Base-by-base conservation (phyloP, 805 yeast genomes). In the Middelhovenomyces tepae region DNA sequence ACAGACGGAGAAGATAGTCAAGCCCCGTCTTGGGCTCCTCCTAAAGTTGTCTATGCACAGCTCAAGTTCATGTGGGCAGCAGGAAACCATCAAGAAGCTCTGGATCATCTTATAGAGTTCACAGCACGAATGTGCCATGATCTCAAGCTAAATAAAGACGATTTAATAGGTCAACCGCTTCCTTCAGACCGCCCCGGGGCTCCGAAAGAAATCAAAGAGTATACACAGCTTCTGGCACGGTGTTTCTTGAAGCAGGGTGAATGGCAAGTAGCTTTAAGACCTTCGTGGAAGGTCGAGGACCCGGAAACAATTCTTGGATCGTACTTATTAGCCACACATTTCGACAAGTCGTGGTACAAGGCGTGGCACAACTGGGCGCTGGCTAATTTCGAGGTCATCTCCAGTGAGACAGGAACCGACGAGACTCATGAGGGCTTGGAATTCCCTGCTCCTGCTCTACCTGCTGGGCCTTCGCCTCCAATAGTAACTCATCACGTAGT, bases 281-380 rank as follows among this genome's bases (percentile, higher is more conserved):
- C 66, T 30, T 73, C 73, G 42, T 89, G 97, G 97, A 73, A 71
- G 37, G 56, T 64, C 5, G 58, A 49, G n/a, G 65, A 68, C 22
- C 76, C 87, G 1, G 87, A 85, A 27, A 80, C 87, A 1, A 85
- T 91, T 43, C 61, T 91, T 38, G 95, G 96, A 8, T 86, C 96
- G 0, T 91, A 84, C 53, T 62, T 91, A 35, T 65, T 91, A 43
- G 97, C 98, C 0, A 89, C 98, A 0, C 95, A 87, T 53, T 89
- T 91, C 56, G 96, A 91, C 53, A 67, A 73, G 22, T 71, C 73
- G 16, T 91, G 98, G 95, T 91, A 91, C 51, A 91, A 93, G 52
- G 98, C 97, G 11, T 93, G 98, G 98, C 99, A 91, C 54, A 89
- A 86, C 51, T 91, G 99, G 99, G 98, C 98, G 0, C 65, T 93